Conservation (phyloP, 164 flowering plant genomes). For the Amborella trichopoda region DNA sequence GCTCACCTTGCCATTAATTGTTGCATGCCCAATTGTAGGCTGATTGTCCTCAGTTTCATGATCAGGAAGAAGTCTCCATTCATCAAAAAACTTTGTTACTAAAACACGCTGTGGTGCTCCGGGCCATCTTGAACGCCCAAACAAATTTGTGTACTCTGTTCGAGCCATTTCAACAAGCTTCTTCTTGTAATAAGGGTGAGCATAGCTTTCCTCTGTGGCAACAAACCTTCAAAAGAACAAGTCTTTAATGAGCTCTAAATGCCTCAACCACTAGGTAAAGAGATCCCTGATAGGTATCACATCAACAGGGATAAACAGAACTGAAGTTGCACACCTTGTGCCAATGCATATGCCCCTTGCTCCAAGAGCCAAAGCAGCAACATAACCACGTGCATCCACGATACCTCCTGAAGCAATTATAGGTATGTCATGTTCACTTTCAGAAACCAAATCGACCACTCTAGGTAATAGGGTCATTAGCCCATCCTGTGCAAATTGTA, state of each 20-base stretch:
- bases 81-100: conserved; percentile 48
- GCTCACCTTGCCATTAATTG: conserved; percentile 60
- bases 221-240: conserved; percentile 48
- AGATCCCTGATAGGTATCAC: too few relatives aligned
- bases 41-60: conserved; percentile 55
- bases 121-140: conserved; percentile 94
- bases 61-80: conserved; percentile 46
- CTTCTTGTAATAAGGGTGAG: conserved; percentile 73
- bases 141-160: conserved; percentile 63
- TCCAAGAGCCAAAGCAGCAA: conserved; percentile 87
- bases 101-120: conserved; percentile 79
- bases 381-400: conserved; percentile 84
- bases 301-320: too few relatives aligned
- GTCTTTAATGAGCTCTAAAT: too few relatives aligned
- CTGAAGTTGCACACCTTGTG: conserved; percentile 44
- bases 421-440: conserved; percentile 38
- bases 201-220: conserved; percentile 79
- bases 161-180: conserved; percentile 47
- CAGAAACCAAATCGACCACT: conserved; percentile 62
- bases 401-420: conserved; percentile 90
- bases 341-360: conserved; percentile 77
- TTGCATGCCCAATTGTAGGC: conserved; percentile 65
- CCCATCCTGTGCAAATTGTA: conserved; percentile 56
- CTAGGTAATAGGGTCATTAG: conserved; percentile 57
- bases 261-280: too few relatives aligned